A percentile compares a stretch with the other conserved stretches of the same genome.
Evolutionary conservation across 2,329 filamentous ascomycete genomes (phyloP).

Genomic region (Xylaria sp.): DNA sequence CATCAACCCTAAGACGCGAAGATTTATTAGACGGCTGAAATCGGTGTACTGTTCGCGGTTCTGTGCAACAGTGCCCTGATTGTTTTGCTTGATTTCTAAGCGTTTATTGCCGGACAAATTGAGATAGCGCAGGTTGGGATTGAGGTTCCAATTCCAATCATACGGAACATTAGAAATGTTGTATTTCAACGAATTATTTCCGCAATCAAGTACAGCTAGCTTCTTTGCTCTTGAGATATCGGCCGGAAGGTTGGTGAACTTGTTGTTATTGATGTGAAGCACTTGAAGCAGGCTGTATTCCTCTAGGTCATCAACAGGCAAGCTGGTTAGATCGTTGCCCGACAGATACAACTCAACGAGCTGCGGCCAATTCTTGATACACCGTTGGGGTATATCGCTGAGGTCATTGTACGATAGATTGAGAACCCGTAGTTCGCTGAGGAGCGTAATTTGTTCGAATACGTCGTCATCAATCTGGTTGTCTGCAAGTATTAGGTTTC

Average conservation of each 20-base stretch:
- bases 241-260: conserved; percentile 95
- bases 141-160: conserved; percentile 99
- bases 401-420: conserved; percentile 97
- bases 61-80: conserved; percentile 63
- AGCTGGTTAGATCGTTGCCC: conserved; percentile 89
- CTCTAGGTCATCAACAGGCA: conserved; percentile 94
- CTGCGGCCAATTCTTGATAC: conserved; percentile 89
- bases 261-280: conserved; percentile 96
- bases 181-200: conserved; percentile 95
- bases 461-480: conserved; percentile 95
- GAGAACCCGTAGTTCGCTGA: conserved; percentile 85
- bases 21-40: conserved; percentile 84
- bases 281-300: conserved; percentile 88
- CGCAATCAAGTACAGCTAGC: conserved; percentile 90
- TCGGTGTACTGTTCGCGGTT: conserved; percentile 83
- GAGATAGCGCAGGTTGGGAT: conserved; percentile 91
- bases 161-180: conserved; percentile 99
- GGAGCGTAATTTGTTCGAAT: conserved; percentile 87
- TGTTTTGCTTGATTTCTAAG: conserved; percentile 83
- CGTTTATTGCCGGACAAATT: conserved; percentile 98
- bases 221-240: conserved; percentile 95
- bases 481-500: conserved; percentile 88
- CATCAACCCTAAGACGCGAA: conserved; percentile 93
- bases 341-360: conserved; percentile 93
- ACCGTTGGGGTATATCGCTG: conserved; percentile 88